Evolutionary conservation across 257 asterid species (phyloP).

Genomic region (Gentiana macrophylla): DNA sequence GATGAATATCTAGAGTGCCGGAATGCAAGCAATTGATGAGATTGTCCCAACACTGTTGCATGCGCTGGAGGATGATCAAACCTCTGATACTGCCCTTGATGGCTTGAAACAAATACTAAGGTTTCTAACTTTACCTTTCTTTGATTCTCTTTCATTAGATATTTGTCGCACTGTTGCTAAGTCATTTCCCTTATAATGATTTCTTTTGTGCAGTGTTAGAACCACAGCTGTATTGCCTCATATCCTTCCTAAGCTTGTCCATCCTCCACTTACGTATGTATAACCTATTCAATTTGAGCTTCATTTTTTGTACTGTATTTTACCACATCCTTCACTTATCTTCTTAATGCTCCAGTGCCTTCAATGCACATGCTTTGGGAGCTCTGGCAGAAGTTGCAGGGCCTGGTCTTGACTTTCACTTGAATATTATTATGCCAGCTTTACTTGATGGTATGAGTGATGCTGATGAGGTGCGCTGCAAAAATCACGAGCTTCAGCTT

Average conservation of each 20-base stretch:
- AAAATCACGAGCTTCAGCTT: no score
- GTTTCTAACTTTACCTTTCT: constrained; percentile 16
- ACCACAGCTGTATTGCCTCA: constrained; percentile 97
- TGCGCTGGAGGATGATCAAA: constrained; percentile 83
- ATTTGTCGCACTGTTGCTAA: background rate
- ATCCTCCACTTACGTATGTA: constrained; percentile 86
- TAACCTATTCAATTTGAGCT: constrained; percentile 9
- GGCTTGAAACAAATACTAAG: constrained; percentile 95
- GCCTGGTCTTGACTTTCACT: constrained; percentile 86
- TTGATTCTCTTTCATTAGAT: background rate
- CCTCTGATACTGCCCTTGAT: constrained; percentile 96
- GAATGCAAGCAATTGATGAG: constrained; percentile 98
- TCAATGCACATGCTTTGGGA: constrained; percentile 98
- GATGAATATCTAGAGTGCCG: constrained; percentile 64
- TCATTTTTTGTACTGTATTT: constrained; percentile 3
- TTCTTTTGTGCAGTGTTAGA: constrained; percentile 61
- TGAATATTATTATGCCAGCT: constrained; percentile 83
- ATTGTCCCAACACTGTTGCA: constrained; percentile 93
- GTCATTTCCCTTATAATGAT: constrained; percentile 3
- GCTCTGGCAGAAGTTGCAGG: constrained; percentile 99
- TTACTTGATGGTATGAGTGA: constrained; percentile 77
- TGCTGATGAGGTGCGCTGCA: constrained; percentile 30
- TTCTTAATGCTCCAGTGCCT: constrained; percentile 67
- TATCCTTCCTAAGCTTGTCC: constrained; percentile 96
- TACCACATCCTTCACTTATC: background rate